Evolutionary conservation across 805 yeast species (phyloP).

Genomic region (Starmerella roubikii): DNA sequence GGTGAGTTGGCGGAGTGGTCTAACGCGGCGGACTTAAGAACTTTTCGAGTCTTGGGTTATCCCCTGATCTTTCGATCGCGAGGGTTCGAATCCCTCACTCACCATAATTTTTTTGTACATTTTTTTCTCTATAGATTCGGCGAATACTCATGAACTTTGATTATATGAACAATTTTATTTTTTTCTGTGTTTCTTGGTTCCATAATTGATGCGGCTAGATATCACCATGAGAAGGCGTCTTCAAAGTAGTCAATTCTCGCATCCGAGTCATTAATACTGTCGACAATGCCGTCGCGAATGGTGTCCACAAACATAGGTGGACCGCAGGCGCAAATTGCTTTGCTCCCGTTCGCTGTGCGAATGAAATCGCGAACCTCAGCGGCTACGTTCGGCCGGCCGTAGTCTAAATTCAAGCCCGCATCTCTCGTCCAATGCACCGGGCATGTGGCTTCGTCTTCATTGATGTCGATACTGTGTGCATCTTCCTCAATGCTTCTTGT

Average conservation of each 20-base stretch:
- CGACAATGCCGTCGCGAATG: slow-evolving; percentile 32
- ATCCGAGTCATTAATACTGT: slow-evolving; percentile 18
- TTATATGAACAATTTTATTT: no score
- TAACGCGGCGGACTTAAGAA: slow-evolving; percentile 23
- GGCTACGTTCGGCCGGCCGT: slow-evolving; percentile 19
- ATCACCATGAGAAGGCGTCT: slow-evolving; percentile 27
- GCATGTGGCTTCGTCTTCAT: background rate
- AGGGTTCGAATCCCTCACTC: slow-evolving; percentile 24
- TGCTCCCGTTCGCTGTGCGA: slow-evolving; percentile 25
- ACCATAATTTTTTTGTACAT: slow-evolving; percentile 9
- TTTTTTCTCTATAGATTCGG: background rate
- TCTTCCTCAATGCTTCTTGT: background rate
- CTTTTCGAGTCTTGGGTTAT: slow-evolving; percentile 8
- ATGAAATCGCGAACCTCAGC: slow-evolving; percentile 15
- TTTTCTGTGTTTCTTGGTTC: background rate
- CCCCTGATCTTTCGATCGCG: slow-evolving; percentile 23
- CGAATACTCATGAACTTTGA: no score
- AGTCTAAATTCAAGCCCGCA: slow-evolving; percentile 5
- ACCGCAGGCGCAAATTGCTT: slow-evolving; percentile 47
- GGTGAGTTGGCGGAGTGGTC: slow-evolving; percentile 23
- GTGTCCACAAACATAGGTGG: slow-evolving; percentile 45
- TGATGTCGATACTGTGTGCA: background rate
- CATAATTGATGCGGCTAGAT: background rate
- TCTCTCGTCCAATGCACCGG: slow-evolving; percentile 6
- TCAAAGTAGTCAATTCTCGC: slow-evolving; percentile 26